Evolutionary conservation across 2,329 filamentous ascomycete species (phyloP).

Genomic region (Coniochaeta ligniaria): DNA sequence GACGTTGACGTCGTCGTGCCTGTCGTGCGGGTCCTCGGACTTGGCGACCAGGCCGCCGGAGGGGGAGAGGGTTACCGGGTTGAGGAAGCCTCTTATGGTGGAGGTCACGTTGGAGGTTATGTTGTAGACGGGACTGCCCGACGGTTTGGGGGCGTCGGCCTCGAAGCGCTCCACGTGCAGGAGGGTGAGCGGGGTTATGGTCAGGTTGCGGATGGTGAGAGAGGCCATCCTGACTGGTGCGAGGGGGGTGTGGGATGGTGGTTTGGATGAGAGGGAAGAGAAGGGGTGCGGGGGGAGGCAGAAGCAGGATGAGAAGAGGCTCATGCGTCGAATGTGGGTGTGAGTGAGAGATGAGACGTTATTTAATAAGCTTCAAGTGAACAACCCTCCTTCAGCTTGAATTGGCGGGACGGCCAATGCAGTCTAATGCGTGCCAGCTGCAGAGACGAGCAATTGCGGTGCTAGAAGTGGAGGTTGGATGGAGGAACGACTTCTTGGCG

Average conservation of each 20-base stretch:
- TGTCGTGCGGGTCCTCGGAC: constrained; percentile 16
- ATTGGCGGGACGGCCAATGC: background rate
- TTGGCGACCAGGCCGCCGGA: constrained; percentile 14
- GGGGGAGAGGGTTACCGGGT: constrained; percentile 23
- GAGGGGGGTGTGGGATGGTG: background rate
- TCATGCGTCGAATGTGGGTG: background rate
- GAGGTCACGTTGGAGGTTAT: constrained; percentile 28
- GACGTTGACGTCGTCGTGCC: constrained; percentile 52
- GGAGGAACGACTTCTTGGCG: background rate
- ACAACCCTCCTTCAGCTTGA: background rate
- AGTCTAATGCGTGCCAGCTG: background rate
- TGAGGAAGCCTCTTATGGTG: constrained; percentile 30
- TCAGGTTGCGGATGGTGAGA: constrained; percentile 78
- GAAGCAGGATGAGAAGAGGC: background rate
- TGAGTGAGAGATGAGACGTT: background rate
- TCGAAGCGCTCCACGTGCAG: constrained; percentile 68
- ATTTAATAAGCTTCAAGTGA: background rate
- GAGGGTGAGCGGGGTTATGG: constrained; percentile 64
- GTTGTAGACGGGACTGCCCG: constrained; percentile 35
- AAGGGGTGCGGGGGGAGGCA: background rate
- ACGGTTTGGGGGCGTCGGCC: constrained; percentile 33
- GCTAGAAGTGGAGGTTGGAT: background rate
- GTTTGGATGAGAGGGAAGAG: background rate
- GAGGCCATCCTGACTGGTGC: constrained; percentile 33
- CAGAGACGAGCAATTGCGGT: background rate